Evolutionary conservation across 495 filamentous ascomycete genomes (phyloP).

Genomic region (Platismatia glauca): DNA sequence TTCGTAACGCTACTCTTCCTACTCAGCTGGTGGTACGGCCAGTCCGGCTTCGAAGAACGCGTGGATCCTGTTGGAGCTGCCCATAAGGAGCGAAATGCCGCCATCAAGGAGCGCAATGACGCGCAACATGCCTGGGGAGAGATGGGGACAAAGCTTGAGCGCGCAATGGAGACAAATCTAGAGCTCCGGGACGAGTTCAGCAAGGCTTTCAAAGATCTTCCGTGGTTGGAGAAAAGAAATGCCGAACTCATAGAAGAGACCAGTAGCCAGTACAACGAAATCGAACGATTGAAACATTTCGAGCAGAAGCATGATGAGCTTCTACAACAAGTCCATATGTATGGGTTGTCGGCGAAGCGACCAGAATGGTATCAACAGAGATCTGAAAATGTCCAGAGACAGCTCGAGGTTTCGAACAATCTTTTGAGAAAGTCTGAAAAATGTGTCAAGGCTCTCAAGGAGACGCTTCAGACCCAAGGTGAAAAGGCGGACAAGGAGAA

Average conservation of each 20-base stretch:
- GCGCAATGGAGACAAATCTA: neutral
- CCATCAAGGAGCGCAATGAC: neutral
- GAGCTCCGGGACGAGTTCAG: neutral
- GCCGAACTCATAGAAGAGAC: neutral
- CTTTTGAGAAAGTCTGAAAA: neutral
- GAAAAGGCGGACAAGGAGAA: neutral
- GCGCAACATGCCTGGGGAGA: neutral
- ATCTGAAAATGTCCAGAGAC: neutral
- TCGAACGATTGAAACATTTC: neutral
- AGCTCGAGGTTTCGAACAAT: neutral
- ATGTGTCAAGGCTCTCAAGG: neutral
- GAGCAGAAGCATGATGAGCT: neutral
- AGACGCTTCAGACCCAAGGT: neutral
- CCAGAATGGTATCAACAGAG: neutral
- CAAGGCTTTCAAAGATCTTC: neutral
- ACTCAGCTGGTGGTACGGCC: neutral
- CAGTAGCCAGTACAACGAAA: neutral
- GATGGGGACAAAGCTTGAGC: neutral
- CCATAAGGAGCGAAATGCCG: neutral
- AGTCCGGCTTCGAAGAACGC: neutral
- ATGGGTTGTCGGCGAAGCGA: neutral
- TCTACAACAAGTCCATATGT: neutral
- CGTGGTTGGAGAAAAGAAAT: neutral
- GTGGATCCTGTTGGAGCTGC: neutral
- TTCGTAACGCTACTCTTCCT: neutral